Conservation (phyloP, 768 basidiomycete genomes). For the Phallus indusiatus region DNA sequence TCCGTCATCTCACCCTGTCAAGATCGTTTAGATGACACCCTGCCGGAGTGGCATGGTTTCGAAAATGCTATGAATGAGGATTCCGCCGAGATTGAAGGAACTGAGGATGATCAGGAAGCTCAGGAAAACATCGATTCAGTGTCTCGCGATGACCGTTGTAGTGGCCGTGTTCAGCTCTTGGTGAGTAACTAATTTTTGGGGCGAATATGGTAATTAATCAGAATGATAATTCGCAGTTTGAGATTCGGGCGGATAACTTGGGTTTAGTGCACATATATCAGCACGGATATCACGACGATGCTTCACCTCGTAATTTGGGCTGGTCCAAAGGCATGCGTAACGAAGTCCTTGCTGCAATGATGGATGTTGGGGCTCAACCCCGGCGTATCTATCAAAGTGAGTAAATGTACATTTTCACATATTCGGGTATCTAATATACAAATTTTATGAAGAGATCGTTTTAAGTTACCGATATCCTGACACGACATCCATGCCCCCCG, state of each 20-base stretch:
- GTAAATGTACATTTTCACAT: too few relatives aligned
- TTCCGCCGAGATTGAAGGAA: too few relatives aligned
- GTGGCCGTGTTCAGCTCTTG: too few relatives aligned
- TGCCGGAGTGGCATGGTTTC: background rate
- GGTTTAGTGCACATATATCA: background rate
- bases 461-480: background rate
- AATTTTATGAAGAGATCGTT: background rate
- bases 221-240: background rate
- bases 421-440: background rate
- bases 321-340: background rate
- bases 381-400: background rate
- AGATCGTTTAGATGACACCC: too few relatives aligned
- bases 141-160: too few relatives aligned
- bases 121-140: too few relatives aligned
- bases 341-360: background rate
- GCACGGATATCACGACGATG: slow-evolving; percentile 1
- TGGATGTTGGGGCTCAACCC: background rate
- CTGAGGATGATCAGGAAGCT: too few relatives aligned
- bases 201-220: too few relatives aligned
- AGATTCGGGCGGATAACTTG: background rate
- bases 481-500: background rate
- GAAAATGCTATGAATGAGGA: background rate
- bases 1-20: background rate
- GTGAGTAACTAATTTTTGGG: too few relatives aligned
- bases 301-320: background rate